A percentile compares a stretch with the other conserved stretches of the same genome.
Evolutionary conservation across 805 yeast genomes (phyloP).

Genomic region (Saccharomyces jurei): DNA sequence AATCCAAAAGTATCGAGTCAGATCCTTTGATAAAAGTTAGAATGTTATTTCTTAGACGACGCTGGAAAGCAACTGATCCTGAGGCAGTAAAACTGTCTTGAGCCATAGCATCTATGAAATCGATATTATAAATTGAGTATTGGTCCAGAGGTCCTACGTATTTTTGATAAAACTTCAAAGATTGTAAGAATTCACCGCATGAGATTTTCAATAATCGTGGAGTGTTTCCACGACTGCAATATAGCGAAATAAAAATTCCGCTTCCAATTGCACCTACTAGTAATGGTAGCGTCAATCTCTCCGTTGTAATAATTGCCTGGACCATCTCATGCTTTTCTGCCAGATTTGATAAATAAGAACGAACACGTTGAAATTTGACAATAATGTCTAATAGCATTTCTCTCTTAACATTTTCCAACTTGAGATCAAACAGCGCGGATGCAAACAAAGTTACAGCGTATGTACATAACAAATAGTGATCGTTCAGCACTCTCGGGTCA

Average conservation of each 20-base stretch:
- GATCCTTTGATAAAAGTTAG: constrained; percentile 17
- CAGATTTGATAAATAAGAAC: constrained; percentile 22
- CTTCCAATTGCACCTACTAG: constrained; percentile 38
- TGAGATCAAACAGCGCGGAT: constrained; percentile 23
- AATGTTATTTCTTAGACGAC: constrained; percentile 44
- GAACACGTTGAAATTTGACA: constrained; percentile 32
- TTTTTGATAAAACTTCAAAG: constrained; percentile 17
- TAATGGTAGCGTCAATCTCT: constrained; percentile 22
- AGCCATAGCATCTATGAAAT: constrained; percentile 37
- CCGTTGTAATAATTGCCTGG: constrained; percentile 13
- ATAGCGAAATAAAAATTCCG: constrained; percentile 41
- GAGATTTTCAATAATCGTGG: constrained; percentile 7
- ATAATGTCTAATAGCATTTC: constrained; percentile 32
- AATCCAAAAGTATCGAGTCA: constrained; percentile 22
- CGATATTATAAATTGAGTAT: constrained; percentile 19
- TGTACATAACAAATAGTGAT: constrained; percentile 13
- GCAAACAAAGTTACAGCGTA: constrained; percentile 33
- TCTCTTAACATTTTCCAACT: constrained; percentile 22
- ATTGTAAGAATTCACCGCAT: constrained; percentile 7
- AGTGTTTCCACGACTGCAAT: constrained; percentile 27
- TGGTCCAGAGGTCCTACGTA: constrained; percentile 18
- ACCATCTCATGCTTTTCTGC: constrained; percentile 20
- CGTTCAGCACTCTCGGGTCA: constrained; percentile 9
- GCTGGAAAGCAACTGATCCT: constrained; percentile 66
- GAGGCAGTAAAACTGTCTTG: constrained; percentile 54